phyloP scores from a whole-genome alignment of 305 asterid species.

The Fraxinus platypoda region DNA sequence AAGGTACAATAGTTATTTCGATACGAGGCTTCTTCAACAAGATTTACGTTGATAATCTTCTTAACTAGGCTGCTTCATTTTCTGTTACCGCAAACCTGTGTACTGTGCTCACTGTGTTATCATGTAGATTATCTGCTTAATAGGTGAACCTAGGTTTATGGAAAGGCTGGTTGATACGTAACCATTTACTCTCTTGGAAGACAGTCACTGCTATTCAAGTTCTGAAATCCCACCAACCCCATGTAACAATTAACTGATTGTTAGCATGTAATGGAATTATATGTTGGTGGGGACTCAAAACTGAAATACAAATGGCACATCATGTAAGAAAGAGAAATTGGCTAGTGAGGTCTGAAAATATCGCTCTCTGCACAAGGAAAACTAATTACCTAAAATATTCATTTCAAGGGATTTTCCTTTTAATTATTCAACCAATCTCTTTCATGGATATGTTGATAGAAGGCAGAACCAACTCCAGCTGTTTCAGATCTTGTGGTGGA shows the following conservation, averaged over 20 bases:
- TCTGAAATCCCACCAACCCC: neutral
- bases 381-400: neutral
- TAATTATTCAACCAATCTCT: neutral
- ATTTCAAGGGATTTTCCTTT: neutral
- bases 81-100: neutral
- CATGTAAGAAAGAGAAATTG: neutral
- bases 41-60: neutral
- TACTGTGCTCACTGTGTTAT: neutral
- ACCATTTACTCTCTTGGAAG: neutral
- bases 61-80: neutral
- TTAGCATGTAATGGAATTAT: neutral
- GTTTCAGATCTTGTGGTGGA: neutral
- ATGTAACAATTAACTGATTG: neutral
- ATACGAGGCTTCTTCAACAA: conserved; percentile 4
- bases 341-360: neutral
- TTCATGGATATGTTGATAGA: neutral
- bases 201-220: neutral
- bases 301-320: neutral
- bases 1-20: conserved; percentile 49
- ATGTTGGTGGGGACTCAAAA: neutral
- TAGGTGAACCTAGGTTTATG: neutral
- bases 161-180: neutral
- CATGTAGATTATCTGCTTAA: neutral
- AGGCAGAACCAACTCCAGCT: neutral
- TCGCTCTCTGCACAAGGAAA: neutral